Conservation (phyloP, 2,329 filamentous ascomycete species). For the Phaeosphaeriaceae sp. region DNA sequence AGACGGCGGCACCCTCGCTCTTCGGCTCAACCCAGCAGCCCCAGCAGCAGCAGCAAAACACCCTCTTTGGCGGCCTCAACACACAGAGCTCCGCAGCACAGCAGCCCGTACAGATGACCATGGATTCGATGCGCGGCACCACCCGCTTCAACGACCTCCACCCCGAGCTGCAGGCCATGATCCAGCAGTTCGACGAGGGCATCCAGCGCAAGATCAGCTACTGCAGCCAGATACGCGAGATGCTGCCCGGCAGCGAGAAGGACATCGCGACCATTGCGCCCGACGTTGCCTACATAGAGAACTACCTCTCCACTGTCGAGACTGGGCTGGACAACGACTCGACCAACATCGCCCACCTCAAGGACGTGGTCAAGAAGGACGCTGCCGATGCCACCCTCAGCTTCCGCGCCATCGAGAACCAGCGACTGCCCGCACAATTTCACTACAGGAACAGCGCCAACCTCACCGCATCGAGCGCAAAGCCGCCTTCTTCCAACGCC, state of each 20-base stretch:
- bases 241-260: constrained; percentile 68
- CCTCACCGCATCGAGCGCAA: constrained; percentile 38
- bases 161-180: constrained; percentile 78
- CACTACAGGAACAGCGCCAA: constrained; percentile 59
- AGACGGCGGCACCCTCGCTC: constrained; percentile 33
- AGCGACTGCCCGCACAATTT: constrained; percentile 72
- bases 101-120: constrained; percentile 38
- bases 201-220: constrained; percentile 81
- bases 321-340: constrained; percentile 69
- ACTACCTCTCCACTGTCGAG: constrained; percentile 69
- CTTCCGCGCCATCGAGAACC: constrained; percentile 76
- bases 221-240: constrained; percentile 75
- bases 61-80: constrained; percentile 42
- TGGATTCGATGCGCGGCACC: constrained; percentile 77
- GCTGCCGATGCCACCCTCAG: constrained; percentile 73
- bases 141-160: constrained; percentile 92
- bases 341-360: constrained; percentile 63
- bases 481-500: constrained; percentile 31
- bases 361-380: constrained; percentile 68
- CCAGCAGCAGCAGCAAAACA: constrained; percentile 38
- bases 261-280: constrained; percentile 70
- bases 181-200: constrained; percentile 78
- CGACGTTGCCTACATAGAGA: constrained; percentile 69
- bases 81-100: constrained; percentile 37
- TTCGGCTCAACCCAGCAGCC: constrained; percentile 41